A percentile compares a stretch with the other conserved stretches of the same genome.
Conservation (phyloP, 768 basidiomycete genomes). For the Steccherinum ochraceum region DNA sequence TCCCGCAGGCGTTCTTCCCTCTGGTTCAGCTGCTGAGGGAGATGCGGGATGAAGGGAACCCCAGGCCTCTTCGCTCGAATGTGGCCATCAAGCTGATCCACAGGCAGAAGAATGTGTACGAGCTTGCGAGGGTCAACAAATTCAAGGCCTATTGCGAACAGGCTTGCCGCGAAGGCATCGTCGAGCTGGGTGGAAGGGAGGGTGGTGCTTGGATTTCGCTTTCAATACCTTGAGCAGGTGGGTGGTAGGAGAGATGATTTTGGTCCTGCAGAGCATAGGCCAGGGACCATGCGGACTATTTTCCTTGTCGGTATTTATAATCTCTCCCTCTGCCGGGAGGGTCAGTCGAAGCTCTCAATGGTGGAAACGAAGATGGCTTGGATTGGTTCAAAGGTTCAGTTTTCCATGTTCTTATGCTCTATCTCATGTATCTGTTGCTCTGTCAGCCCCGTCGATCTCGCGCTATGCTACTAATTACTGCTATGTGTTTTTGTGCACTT, state of each 20-base stretch:
- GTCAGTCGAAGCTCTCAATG: no score
- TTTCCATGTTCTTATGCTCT: no score
- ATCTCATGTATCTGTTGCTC: no score
- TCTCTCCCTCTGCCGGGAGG: no score
- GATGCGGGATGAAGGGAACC: neutral
- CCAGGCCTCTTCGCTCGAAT: neutral
- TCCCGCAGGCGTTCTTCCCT: neutral
- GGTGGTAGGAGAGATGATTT: neutral
- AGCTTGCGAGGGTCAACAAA: neutral
- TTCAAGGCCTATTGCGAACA: neutral
- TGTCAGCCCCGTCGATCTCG: no score
- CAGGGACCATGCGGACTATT: no score
- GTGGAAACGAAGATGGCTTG: no score
- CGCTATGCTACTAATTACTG: no score
- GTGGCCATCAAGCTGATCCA: neutral
- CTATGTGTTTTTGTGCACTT: no score
- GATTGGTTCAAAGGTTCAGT: no score
- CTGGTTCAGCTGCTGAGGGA: neutral
- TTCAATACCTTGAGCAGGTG: no score
- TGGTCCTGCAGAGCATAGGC: neutral
- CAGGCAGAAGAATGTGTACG: neutral
- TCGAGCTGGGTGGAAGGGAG: neutral
- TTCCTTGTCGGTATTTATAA: no score
- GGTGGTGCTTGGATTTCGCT: neutral
- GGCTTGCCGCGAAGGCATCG: neutral